Conservation (phyloP, 805 yeast species). For the Yarrowia sp. region DNA sequence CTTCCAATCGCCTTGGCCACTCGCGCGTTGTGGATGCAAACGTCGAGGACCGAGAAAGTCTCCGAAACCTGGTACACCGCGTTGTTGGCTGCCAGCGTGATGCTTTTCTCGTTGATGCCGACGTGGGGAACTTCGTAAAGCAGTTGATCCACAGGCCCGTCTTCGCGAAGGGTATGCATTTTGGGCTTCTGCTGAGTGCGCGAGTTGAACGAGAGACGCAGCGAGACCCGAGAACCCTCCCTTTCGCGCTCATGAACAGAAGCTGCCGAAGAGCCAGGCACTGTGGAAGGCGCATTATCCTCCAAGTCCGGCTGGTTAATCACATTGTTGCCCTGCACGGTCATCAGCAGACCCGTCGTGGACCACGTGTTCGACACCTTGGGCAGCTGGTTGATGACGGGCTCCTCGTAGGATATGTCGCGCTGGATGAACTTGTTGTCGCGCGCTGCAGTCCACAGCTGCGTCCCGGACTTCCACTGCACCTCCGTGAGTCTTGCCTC, state of each 20-base stretch:
- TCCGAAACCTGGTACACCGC: background rate
- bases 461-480: constrained; percentile 38
- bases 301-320: background rate
- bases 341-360: constrained; percentile 51
- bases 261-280: background rate
- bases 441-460: constrained; percentile 52
- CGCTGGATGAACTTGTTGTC: constrained; percentile 51
- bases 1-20: constrained; percentile 44
- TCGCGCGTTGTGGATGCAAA: constrained; percentile 19
- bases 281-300: background rate
- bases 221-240: background rate
- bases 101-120: constrained; percentile 6
- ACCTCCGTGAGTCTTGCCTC: constrained; percentile 20
- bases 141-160: constrained; percentile 4
- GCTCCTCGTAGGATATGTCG: constrained; percentile 47
- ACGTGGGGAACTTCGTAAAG: constrained; percentile 18
- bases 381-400: constrained; percentile 50
- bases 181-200: constrained; percentile 1
- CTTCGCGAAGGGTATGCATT: background rate
- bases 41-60: background rate
- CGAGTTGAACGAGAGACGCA: background rate
- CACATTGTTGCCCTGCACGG: constrained; percentile 45
- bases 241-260: constrained; percentile 28
- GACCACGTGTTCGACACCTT: constrained; percentile 60
- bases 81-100: constrained; percentile 6